Percentiles rank a stretch among this genome's conserved stretches.
Evolutionary conservation across 306 rosid species (phyloP).

Genomic region (Acmispon strigosus): DNA sequence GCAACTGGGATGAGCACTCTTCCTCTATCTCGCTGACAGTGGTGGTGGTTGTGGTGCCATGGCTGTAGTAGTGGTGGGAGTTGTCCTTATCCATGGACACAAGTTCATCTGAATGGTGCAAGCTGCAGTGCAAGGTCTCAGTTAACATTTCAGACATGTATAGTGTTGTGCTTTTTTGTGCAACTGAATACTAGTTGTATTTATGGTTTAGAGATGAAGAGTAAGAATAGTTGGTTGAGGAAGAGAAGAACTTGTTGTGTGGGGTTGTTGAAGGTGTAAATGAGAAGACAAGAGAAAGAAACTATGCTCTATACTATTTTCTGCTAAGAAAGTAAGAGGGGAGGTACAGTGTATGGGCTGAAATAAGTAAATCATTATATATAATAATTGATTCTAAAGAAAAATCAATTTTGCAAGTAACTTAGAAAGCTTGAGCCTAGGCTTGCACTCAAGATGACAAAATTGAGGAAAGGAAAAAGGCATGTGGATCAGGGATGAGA

Average conservation of each 20-base stretch:
- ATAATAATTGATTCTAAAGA: too few relatives aligned
- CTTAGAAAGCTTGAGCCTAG: too few relatives aligned
- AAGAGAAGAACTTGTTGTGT: not conserved
- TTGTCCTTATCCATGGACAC: conserved; percentile 1
- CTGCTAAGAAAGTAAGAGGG: too few relatives aligned
- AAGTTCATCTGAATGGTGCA: conserved; percentile 20
- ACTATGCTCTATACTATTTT: too few relatives aligned
- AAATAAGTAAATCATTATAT: too few relatives aligned
- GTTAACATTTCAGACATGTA: not conserved
- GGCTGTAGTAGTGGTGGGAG: not conserved
- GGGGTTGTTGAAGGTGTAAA: not conserved
- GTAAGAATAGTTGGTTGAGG: not conserved
- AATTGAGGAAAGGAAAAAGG: not conserved
- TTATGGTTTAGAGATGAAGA: not conserved
- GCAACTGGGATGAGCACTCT: conserved; percentile 19
- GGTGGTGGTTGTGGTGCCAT: not conserved
- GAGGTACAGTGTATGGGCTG: too few relatives aligned
- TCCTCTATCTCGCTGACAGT: conserved; percentile 64
- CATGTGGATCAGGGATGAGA: not conserved
- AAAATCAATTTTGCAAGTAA: too few relatives aligned
- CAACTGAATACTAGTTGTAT: not conserved
- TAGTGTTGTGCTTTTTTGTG: not conserved
- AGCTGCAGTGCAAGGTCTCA: conserved; percentile 2
- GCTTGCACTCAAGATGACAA: too few relatives aligned
- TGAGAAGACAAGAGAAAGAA: too few relatives aligned